Conservation (phyloP, 257 asterid genomes). For the Fraxinus americana region DNA sequence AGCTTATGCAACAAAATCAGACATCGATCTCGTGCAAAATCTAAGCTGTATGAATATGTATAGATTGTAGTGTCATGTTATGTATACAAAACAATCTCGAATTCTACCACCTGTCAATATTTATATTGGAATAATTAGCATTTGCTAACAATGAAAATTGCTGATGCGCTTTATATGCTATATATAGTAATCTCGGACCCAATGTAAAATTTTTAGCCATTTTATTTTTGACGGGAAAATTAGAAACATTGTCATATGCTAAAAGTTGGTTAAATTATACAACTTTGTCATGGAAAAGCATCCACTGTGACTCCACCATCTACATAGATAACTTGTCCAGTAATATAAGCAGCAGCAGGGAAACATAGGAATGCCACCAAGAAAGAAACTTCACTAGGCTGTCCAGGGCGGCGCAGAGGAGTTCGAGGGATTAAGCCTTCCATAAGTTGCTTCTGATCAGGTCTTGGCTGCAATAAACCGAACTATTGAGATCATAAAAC, state of each 20-base stretch:
- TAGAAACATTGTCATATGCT: not conserved
- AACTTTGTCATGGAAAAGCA: not conserved
- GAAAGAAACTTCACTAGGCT: slow-evolving; percentile 59
- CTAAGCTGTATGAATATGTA: slow-evolving; percentile 16
- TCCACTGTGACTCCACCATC: slow-evolving; percentile 51
- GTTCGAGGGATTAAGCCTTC: slow-evolving; percentile 37
- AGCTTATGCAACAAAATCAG: slow-evolving; percentile 56
- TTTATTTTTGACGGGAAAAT: too few relatives aligned
- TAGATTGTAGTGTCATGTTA: not conserved
- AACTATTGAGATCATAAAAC: not conserved
- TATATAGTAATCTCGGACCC: too few relatives aligned
- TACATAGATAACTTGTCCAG: slow-evolving; percentile 61
- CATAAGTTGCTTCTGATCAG: not conserved
- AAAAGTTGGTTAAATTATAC: not conserved
- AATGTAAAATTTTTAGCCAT: too few relatives aligned
- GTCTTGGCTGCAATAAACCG: not conserved
- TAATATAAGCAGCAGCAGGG: slow-evolving; percentile 66
- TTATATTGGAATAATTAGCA: not conserved
- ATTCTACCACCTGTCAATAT: not conserved
- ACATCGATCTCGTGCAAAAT: slow-evolving; percentile 37
- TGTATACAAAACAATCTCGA: not conserved
- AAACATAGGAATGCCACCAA: slow-evolving; percentile 71
- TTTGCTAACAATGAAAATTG: not conserved
- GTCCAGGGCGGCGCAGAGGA: slow-evolving; percentile 55
- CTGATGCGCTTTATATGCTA: not conserved